A percentile compares a stretch with the other conserved stretches of the same genome.
These are phyloP conservation scores for Beauveria sp. DNA, from an alignment of 2,329 filamentous ascomycete genomes.

Conservation along the genomic window DNA sequence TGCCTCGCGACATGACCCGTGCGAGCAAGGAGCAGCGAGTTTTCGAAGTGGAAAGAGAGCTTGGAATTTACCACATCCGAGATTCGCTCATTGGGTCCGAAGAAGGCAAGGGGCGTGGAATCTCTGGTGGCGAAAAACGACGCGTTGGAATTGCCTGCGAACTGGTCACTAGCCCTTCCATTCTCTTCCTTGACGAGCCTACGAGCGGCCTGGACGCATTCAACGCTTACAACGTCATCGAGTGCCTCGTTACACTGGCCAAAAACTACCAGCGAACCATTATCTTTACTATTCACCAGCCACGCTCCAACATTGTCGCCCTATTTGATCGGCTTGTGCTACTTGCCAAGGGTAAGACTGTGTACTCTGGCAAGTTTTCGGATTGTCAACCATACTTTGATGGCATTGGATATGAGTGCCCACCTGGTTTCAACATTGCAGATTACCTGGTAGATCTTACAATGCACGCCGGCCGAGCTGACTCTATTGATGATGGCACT, in stretches of 20 bases:
- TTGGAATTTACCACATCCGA: slow-evolving; percentile 89
- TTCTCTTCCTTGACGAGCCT: slow-evolving; percentile 93
- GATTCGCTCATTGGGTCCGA: slow-evolving; percentile 95
- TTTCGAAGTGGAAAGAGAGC: slow-evolving; percentile 87
- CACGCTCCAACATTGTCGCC: slow-evolving; percentile 94
- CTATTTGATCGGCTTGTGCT: slow-evolving; percentile 92
- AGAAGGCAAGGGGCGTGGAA: slow-evolving; percentile 86
- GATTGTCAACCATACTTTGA: slow-evolving; percentile 92
- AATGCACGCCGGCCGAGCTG: slow-evolving; percentile 75
- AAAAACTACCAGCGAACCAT: slow-evolving; percentile 97
- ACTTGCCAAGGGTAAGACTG: slow-evolving; percentile 77
- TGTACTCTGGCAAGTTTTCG: slow-evolving; percentile 86
- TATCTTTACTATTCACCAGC: slow-evolving; percentile 97
- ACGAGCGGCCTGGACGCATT: slow-evolving; percentile 93
- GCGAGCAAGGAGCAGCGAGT: slow-evolving; percentile 86
- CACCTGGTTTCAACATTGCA: slow-evolving; percentile 95
- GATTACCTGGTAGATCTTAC: slow-evolving; percentile 96
- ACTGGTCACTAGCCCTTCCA: slow-evolving; percentile 92
- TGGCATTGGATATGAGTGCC: slow-evolving; percentile 82
- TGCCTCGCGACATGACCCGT: slow-evolving; percentile 87
- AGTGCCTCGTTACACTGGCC: slow-evolving; percentile 87
- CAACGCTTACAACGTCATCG: slow-evolving; percentile 97
- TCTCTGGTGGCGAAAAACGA: slow-evolving; percentile 94
- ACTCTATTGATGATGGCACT: slow-evolving; percentile 47
- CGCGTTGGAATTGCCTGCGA: slow-evolving; percentile 96